These are phyloP conservation scores for Wickerhamiella sorbophila DNA, from an alignment of 805 yeast species.

Conservation along the genomic window DNA sequence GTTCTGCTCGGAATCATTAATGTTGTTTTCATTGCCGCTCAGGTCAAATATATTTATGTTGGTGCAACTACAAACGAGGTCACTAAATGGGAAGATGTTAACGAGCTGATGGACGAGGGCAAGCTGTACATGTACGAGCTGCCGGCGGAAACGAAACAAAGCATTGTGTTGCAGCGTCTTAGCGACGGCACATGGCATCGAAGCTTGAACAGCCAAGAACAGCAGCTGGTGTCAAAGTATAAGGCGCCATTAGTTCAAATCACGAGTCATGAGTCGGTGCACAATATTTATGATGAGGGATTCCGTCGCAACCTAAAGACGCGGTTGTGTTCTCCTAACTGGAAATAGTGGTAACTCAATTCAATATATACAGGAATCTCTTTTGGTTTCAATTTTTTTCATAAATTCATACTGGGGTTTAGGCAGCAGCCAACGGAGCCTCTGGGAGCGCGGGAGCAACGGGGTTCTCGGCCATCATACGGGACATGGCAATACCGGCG, in stretches of 20 bases:
- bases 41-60: slow-evolving; percentile 36
- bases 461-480: slow-evolving; percentile 69
- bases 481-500: slow-evolving; percentile 90
- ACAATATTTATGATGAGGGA: slow-evolving; percentile 28
- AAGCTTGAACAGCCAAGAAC: slow-evolving; percentile 19
- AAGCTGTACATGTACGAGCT: slow-evolving; percentile 24
- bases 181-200: slow-evolving; percentile 20
- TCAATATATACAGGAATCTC: background rate
- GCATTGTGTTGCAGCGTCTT: slow-evolving; percentile 20
- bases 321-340: slow-evolving; percentile 11
- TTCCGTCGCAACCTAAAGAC: slow-evolving; percentile 18
- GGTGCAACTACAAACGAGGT: slow-evolving; percentile 70
- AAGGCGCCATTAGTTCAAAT: slow-evolving; percentile 17
- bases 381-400: background rate
- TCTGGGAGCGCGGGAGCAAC: slow-evolving; percentile 26
- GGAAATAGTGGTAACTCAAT: background rate
- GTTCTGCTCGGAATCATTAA: slow-evolving; percentile 32
- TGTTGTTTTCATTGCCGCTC: slow-evolving; percentile 32
- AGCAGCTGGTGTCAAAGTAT: slow-evolving; percentile 14
- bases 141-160: slow-evolving; percentile 12
- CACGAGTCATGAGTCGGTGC: slow-evolving; percentile 21
- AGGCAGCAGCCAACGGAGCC: slow-evolving; percentile 5
- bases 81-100: slow-evolving; percentile 55
- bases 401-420: background rate
- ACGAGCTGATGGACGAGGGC: slow-evolving; percentile 34